Base-by-base conservation (phyloP, 192 early-diverging fungal genomes). In the Rhizoclosmatium sp. region DNA sequence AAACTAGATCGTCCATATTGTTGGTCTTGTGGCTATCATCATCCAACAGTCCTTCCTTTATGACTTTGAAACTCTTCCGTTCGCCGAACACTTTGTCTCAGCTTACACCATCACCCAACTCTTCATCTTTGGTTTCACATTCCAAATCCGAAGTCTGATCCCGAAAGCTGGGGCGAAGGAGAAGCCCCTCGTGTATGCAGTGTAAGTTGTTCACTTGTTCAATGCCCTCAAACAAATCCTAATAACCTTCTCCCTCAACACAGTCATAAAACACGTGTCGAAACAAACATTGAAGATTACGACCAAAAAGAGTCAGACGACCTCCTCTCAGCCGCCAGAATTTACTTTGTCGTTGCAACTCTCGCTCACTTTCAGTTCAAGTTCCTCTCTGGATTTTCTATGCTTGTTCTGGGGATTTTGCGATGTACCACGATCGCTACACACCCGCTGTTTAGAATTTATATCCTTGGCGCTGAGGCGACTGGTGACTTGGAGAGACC, bases 331-430 rank as follows among this genome's bases (percentile, higher is more conserved):
- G 66, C 62, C 16, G 66, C 23, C 49, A 60, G 75, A 16, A 54
- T 66, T 10, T 66, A 47, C 4, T 76, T 76, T 46, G 60, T 66
- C 0, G 75, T 54, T 21, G 47, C 48, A 7, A 48, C 46, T 41
- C 9, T 76, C 5, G 46, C 64, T 7, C 54, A 23, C 21, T 76
- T 56, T 40, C 75, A 76, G 65, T 44, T 76, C 12, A 9, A 76
- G 64, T 39, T 76, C 45, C n/a, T 76, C 12, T 59, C 75, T 4
- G 41, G 16, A 5, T 59, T 66, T 48, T 65, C 75, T 14, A 23
- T 76, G 19, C 19, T 76, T 12, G 48, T 76, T 46, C 47, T 76
- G 16, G 75, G 75, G 3, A 10, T 76, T 47, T 48, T 76, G 75
- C 61, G 75, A 31, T 16, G 21, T 7, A 48, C 51, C 14, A 31